Conservation (phyloP, 805 yeast species). For the Starmerella gropengiesseri region DNA sequence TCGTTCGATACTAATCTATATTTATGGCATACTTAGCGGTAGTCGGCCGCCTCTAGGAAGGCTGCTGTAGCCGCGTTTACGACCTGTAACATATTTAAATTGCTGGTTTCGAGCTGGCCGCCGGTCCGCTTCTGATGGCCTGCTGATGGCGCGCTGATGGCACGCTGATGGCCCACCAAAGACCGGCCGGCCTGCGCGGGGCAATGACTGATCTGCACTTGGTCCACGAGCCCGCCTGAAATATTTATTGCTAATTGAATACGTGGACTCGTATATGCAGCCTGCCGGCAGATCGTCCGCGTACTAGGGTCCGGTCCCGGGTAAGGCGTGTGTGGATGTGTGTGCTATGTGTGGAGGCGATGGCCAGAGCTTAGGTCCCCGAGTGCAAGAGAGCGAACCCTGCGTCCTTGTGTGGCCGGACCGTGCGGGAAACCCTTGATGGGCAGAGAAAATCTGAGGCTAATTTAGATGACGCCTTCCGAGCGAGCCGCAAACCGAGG, state of each 20-base stretch:
- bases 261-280: no score
- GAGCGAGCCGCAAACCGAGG: neutral
- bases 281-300: no score
- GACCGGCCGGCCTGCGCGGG: no score
- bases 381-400: neutral
- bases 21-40: constrained; percentile 62
- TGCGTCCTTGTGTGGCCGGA: constrained; percentile 4
- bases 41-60: no score
- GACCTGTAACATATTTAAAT: neutral
- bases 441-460: neutral
- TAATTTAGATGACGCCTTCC: neutral
- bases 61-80: neutral
- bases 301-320: no score
- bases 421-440: neutral
- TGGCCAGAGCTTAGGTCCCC: neutral
- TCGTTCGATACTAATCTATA: constrained; percentile 96
- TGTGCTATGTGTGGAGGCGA: neutral
- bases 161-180: no score
- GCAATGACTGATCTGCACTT: no score
- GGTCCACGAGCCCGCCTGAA: no score
- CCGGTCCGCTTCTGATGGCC: no score
- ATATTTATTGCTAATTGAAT: no score
- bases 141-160: no score
- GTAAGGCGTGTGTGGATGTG: neutral
- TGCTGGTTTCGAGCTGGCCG: neutral